phyloP scores from a whole-genome alignment of 495 filamentous ascomycete genomes.

The Daldinia caldariorum region DNA sequence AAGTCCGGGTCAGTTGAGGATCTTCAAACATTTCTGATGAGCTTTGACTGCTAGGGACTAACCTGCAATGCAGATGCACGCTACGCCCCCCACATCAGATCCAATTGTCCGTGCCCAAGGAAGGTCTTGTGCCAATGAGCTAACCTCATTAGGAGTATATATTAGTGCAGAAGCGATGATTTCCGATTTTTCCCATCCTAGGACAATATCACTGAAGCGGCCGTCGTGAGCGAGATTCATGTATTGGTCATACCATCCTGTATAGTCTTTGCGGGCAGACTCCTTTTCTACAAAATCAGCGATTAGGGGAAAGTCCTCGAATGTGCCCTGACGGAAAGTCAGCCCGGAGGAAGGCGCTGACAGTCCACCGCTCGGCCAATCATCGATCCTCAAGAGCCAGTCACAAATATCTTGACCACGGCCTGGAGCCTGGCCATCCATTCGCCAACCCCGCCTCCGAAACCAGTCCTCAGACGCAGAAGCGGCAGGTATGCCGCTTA shows the following conservation, averaged over 20 bases:
- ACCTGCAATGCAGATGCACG: slow-evolving; percentile 68
- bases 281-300: slow-evolving; percentile 63
- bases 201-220: slow-evolving; percentile 60
- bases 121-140: slow-evolving; percentile 63
- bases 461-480: slow-evolving; percentile 65
- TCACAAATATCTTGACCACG: slow-evolving; percentile 63
- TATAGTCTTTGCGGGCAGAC: slow-evolving; percentile 52
- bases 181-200: slow-evolving; percentile 54
- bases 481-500: slow-evolving; percentile 65
- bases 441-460: slow-evolving; percentile 64
- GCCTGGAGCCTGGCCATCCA: slow-evolving; percentile 56
- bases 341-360: slow-evolving; percentile 48
- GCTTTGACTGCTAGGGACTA: slow-evolving; percentile 23
- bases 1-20: slow-evolving; percentile 31
- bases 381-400: slow-evolving; percentile 63
- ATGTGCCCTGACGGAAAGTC: slow-evolving; percentile 59
- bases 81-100: slow-evolving; percentile 66
- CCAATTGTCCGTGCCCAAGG: slow-evolving; percentile 67
- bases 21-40: slow-evolving; percentile 6
- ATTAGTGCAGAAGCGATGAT: slow-evolving; percentile 67
- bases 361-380: slow-evolving; percentile 57
- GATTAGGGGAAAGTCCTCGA: slow-evolving; percentile 62
- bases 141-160: slow-evolving; percentile 62
- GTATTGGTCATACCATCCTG: slow-evolving; percentile 67
- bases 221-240: slow-evolving; percentile 57